Evolutionary conservation across 1,284 basidiomycete genomes (phyloP).

Genomic region (Ustilago vetiveriae): DNA sequence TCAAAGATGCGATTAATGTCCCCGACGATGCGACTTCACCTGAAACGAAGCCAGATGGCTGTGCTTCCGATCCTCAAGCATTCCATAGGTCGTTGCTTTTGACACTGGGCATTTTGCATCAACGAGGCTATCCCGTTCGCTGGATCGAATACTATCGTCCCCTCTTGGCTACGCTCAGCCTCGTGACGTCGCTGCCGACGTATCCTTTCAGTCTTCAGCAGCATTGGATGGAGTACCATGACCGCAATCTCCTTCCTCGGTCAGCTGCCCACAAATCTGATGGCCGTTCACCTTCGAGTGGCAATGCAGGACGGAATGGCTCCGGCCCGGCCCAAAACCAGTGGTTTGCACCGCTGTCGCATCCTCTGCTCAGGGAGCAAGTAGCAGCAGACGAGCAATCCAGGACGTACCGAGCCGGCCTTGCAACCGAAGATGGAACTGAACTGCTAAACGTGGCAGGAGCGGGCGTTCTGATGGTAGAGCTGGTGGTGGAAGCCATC

Average conservation of each 20-base stretch:
- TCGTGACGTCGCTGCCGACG: conserved; percentile 26
- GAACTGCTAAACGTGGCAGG: neutral
- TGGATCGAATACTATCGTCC: conserved; percentile 38
- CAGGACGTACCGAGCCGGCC: conserved; percentile 7
- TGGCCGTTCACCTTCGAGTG: too few relatives aligned
- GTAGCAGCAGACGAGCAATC: neutral
- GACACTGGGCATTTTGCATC: conserved; percentile 14
- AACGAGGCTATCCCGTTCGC: conserved; percentile 22
- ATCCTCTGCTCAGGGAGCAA: conserved; percentile 18
- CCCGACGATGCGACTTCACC: neutral
- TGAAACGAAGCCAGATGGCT: neutral
- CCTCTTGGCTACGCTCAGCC: conserved; percentile 5
- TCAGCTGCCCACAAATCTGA: neutral
- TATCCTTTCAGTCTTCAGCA: conserved; percentile 41
- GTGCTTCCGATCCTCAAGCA: neutral
- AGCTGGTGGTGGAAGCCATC: conserved; percentile 19
- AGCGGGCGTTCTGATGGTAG: conserved; percentile 7
- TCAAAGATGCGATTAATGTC: conserved; percentile 4
- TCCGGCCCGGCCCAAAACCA: too few relatives aligned
- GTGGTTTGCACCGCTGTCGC: neutral
- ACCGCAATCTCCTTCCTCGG: conserved; percentile 39
- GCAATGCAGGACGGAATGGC: too few relatives aligned
- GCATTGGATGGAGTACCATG: conserved; percentile 51
- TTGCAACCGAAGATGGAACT: conserved; percentile 1
- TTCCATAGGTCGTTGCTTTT: conserved; percentile 9